Evolutionary conservation across 345 rosid species (phyloP).

Genomic region (Populus alba): DNA sequence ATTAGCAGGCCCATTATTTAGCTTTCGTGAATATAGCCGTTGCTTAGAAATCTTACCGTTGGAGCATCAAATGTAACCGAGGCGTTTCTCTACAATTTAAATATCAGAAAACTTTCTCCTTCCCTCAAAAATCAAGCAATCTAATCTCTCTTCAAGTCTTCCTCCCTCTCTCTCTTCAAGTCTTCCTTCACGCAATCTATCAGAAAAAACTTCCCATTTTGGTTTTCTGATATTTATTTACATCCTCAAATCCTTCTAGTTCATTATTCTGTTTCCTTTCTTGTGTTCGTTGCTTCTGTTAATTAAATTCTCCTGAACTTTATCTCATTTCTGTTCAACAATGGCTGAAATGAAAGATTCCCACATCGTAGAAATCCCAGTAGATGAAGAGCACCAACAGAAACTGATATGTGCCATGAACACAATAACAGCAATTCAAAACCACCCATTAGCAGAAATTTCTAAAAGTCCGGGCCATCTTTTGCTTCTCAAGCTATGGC

Average conservation of each 20-base stretch:
- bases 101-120: conserved; percentile 19
- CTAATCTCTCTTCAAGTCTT: background rate
- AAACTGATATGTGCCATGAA: conserved; percentile 35
- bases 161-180: conserved; percentile 12
- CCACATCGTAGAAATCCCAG: conserved; percentile 83
- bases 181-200: background rate
- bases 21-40: background rate
- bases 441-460: conserved; percentile 87
- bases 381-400: conserved; percentile 67
- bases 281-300: background rate
- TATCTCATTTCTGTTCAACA: background rate
- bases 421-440: conserved; percentile 58
- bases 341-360: conserved; percentile 63
- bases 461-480: conserved; percentile 90
- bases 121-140: conserved; percentile 6
- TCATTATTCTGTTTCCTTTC: background rate
- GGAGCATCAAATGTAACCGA: conserved; percentile 28
- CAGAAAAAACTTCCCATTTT: background rate
- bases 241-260: background rate
- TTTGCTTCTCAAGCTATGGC: conserved; percentile 87
- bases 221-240: background rate
- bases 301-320: background rate
- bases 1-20: background rate
- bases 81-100: conserved; percentile 38
- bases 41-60: conserved; percentile 55